phyloP scores from a whole-genome alignment of 177 flowering plant genomes.

The Vitis hybrid region DNA sequence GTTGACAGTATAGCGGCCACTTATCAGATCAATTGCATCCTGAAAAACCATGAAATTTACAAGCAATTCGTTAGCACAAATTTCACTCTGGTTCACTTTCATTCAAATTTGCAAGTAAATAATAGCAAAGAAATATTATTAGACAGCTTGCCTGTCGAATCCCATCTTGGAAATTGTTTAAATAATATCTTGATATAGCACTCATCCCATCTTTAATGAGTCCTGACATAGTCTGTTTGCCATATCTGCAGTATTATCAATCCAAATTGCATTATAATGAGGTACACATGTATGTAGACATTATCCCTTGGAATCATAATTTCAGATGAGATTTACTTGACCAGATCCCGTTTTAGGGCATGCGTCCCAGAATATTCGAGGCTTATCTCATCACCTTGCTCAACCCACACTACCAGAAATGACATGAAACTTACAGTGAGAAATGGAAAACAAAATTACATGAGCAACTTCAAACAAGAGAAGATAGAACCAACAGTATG shows the following conservation, averaged over 20 bases:
- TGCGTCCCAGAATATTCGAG: constrained; percentile 85
- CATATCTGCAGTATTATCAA: constrained; percentile 51
- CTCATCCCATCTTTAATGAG: constrained; percentile 86
- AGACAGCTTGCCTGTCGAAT: constrained; percentile 64
- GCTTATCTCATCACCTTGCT: constrained; percentile 96
- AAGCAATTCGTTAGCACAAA: neutral
- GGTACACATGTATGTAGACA: neutral
- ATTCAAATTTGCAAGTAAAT: neutral
- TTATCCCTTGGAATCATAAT: neutral
- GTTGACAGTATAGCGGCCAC: constrained; percentile 72
- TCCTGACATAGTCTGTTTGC: constrained; percentile 77
- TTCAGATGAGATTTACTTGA: constrained; percentile 52
- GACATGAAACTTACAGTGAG: constrained; percentile 14
- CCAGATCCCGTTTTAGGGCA: constrained; percentile 91
- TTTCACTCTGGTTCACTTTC: neutral
- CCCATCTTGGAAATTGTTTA: constrained; percentile 93
- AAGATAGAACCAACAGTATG: constrained; percentile 5
- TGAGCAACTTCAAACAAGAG: neutral
- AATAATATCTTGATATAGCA: constrained; percentile 85
- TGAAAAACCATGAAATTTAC: constrained; percentile 24
- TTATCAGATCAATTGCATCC: constrained; percentile 96
- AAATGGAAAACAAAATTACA: neutral
- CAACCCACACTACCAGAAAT: constrained; percentile 76
- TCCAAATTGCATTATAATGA: constrained; percentile 13
- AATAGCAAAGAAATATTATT: neutral